Evolutionary conservation across 805 yeast genomes (phyloP), one percentile per base, ranked within the genome.

Genomic region (Wickerhamiella azyma): DNA sequence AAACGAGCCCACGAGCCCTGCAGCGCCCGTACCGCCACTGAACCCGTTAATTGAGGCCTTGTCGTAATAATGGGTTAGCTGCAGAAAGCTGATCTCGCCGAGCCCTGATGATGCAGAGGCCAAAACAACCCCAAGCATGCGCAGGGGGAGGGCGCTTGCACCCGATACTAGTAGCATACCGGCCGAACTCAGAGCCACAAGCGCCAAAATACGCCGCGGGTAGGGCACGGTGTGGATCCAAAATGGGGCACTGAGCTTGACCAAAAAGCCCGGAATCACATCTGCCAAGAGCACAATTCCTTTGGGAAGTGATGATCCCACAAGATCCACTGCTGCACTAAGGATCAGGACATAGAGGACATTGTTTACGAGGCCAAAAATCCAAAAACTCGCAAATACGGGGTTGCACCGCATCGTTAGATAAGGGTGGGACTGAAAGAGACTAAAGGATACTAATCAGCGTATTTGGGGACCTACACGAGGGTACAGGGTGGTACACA

Each of bases 21-120:
- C 97, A 16, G 85, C 94, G 2, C 98, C 97, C 0, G 97, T 89
- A 1, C 98, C 98, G 7, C 86, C 75, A 17, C 94, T 82, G 76
- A 94, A 89, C 0, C 94, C 96, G 42, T 79, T 76, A 39, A 89
- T 66, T 3, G 94, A 68, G n/a, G 59, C 53, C 14, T 69, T 68
- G 16, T 68, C 71, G 60, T 77, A 85, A 55, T 68, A 80, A 58
- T 88, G 95, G 1, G 96, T 85, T 61, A 89, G 65, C 59, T 84
- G 94, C 37, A 89, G 64, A 53, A 89, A 89, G 0, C 96, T 84
- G 5, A 83, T 67, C 59, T 89, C 98, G 0, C 98, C 98, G 19
- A 88, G 64, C 0, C 97, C 97, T 0, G 94, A 80, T 14, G 94
- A 79, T 2, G 76, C 53, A 0, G 95, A 84, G 0, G 96, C 96